A percentile compares a stretch with the other conserved stretches of the same genome.
Evolutionary conservation across 208 protist species (phyloP).

Genomic region (Trypanosoma brucei): DNA sequence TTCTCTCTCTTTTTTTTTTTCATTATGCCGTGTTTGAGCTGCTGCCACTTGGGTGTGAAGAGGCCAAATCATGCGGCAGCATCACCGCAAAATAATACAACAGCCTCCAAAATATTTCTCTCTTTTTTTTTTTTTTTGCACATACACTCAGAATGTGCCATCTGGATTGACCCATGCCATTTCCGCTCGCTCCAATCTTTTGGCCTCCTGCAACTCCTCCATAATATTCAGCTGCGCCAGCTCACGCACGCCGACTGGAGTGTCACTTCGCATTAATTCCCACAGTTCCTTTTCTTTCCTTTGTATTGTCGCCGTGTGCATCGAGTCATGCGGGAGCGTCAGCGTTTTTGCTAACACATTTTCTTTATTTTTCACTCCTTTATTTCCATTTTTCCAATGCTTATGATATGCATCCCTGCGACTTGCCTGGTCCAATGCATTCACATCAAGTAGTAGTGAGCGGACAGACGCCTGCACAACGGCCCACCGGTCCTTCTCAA

Average conservation of each 20-base stretch:
- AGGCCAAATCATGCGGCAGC: no score
- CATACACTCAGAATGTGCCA: conserved; percentile 4
- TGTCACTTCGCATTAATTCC: conserved; percentile 5
- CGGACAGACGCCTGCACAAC: conserved; percentile 4
- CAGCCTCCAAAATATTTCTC: no score
- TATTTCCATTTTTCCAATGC: no score
- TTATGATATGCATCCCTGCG: neutral
- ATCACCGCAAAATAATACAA: no score
- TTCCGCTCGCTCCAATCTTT: conserved; percentile 5
- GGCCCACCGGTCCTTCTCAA: neutral
- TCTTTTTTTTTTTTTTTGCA: no score
- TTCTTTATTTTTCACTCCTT: no score
- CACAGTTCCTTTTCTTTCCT: neutral
- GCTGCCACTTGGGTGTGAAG: no score
- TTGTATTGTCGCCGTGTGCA: neutral
- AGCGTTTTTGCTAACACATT: neutral
- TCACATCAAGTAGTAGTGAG: conserved; percentile 10
- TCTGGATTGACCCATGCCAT: conserved; percentile 27
- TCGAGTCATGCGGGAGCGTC: neutral
- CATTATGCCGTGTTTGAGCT: no score
- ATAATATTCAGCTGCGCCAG: conserved; percentile 11
- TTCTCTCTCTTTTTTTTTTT: no score
- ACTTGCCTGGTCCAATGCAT: conserved; percentile 18
- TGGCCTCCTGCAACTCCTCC: neutral
- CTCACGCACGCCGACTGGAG: conserved; percentile 12